Evolutionary conservation across 2,329 filamentous ascomycete genomes (phyloP).

Genomic region (Talaromyces albobiverticillius): DNA sequence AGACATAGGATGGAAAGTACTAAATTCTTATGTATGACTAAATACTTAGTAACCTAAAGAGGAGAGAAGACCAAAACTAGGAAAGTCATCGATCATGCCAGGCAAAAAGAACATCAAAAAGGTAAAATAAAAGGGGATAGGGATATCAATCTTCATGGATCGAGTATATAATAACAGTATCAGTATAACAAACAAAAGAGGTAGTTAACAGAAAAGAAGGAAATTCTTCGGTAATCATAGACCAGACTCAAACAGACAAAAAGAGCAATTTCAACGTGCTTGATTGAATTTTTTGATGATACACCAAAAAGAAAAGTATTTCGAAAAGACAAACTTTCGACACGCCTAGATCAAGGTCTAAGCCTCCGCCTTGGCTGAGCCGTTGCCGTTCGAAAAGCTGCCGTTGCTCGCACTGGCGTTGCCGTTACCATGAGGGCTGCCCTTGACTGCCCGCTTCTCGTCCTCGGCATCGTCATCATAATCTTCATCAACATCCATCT

Average conservation of each 20-base stretch:
- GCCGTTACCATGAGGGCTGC: slow-evolving; percentile 32
- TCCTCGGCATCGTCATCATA: slow-evolving; percentile 95
- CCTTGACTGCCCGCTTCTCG: slow-evolving; percentile 55
- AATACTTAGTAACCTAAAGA: neutral
- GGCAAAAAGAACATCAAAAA: neutral
- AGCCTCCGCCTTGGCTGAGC: slow-evolving; percentile 11
- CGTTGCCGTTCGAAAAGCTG: slow-evolving; percentile 11
- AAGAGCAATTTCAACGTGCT: neutral
- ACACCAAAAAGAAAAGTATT: neutral
- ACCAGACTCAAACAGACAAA: neutral
- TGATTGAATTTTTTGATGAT: neutral
- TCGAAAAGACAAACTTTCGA: neutral
- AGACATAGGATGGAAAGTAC: neutral
- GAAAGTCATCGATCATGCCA: slow-evolving; percentile 13
- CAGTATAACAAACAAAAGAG: too few species aligned
- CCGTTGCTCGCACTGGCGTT: slow-evolving; percentile 1
- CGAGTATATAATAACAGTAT: neutral
- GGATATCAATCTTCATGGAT: neutral
- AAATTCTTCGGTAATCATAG: neutral
- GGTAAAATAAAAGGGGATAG: neutral
- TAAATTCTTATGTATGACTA: neutral
- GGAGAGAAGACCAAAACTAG: slow-evolving; percentile 3
- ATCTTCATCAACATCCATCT: slow-evolving; percentile 96
- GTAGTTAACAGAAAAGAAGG: neutral
- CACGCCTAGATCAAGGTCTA: neutral